These are phyloP conservation scores for Scolecobasidium constrictum DNA, from an alignment of 2,329 filamentous ascomycete species.

Conservation along the genomic window DNA sequence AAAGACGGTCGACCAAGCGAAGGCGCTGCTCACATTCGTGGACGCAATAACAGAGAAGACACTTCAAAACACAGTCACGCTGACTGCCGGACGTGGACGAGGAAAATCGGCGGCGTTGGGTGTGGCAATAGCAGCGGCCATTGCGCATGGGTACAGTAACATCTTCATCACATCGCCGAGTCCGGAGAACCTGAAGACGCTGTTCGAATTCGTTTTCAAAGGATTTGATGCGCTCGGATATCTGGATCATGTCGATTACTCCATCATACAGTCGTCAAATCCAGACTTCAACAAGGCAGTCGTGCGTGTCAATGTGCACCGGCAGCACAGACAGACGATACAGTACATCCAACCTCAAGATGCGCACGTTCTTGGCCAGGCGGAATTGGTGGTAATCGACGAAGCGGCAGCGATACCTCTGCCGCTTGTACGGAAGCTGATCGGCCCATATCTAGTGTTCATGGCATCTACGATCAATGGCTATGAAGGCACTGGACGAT, in stretches of 20 bases:
- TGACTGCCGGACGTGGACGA: slow-evolving; percentile 88
- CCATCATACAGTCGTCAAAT: slow-evolving; percentile 95
- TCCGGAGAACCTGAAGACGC: slow-evolving; percentile 94
- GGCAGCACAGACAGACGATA: slow-evolving; percentile 92
- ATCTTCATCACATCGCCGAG: slow-evolving; percentile 98
- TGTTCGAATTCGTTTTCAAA: slow-evolving; percentile 98
- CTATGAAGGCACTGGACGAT: slow-evolving; percentile 93
- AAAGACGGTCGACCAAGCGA: slow-evolving; percentile 88
- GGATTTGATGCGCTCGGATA: slow-evolving; percentile 93
- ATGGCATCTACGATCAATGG: slow-evolving; percentile 99
- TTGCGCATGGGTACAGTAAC: slow-evolving; percentile 96
- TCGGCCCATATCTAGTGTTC: slow-evolving; percentile 95
- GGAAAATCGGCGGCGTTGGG: slow-evolving; percentile 96
- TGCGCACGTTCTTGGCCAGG: slow-evolving; percentile 86
- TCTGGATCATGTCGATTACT: slow-evolving; percentile 91
- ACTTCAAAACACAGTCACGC: slow-evolving; percentile 78
- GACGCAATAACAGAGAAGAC: slow-evolving; percentile 97
- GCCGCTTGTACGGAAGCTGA: slow-evolving; percentile 81
- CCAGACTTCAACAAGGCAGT: slow-evolving; percentile 99
- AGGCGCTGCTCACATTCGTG: slow-evolving; percentile 91
- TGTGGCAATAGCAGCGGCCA: slow-evolving; percentile 83
- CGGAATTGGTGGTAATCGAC: slow-evolving; percentile 90
- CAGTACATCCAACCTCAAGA: slow-evolving; percentile 98
- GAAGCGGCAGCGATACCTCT: slow-evolving; percentile 94
- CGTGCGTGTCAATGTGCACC: slow-evolving; percentile 89